These are phyloP conservation scores for Leccinum aurantiacum DNA, from an alignment of 768 basidiomycete genomes.

Conservation along the genomic window DNA sequence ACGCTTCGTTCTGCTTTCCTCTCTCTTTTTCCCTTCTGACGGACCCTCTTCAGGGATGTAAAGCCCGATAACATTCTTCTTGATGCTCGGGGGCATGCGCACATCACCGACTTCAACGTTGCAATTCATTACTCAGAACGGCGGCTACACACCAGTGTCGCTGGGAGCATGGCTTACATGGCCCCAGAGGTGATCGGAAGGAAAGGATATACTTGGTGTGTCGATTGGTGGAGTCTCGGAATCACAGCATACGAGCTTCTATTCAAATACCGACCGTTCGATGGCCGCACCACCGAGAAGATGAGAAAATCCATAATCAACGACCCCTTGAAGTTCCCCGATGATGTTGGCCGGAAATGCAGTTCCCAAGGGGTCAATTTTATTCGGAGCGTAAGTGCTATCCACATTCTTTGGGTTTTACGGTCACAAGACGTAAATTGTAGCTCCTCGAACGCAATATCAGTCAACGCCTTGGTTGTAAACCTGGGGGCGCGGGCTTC, in stretches of 20 bases:
- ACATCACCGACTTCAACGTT: slow-evolving; percentile 98
- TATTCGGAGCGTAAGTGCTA: slow-evolving; percentile 58
- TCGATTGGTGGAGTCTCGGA: slow-evolving; percentile 97
- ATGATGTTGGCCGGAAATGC: slow-evolving; percentile 57
- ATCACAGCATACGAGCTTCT: slow-evolving; percentile 89
- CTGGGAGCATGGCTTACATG: slow-evolving; percentile 99
- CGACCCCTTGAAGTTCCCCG: slow-evolving; percentile 77
- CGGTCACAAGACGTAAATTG: slow-evolving; percentile 9
- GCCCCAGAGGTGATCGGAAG: slow-evolving; percentile 93
- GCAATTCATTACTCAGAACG: slow-evolving; percentile 96
- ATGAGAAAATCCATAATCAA: slow-evolving; percentile 85
- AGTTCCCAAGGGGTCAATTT: slow-evolving; percentile 67
- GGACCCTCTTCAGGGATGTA: slow-evolving; percentile 61
- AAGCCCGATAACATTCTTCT: slow-evolving; percentile 98
- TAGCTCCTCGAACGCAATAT: slow-evolving; percentile 88
- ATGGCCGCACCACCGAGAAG: slow-evolving; percentile 85
- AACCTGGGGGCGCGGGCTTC: slow-evolving; percentile 63
- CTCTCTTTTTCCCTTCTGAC: slow-evolving; percentile 5
- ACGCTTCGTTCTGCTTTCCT: slow-evolving; percentile 24
- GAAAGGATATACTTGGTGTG: slow-evolving; percentile 89
- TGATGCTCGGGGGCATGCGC: slow-evolving; percentile 91
- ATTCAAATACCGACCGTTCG: slow-evolving; percentile 81
- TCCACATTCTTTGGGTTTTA: slow-evolving; percentile 1
- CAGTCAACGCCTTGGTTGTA: slow-evolving; percentile 77
- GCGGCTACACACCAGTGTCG: slow-evolving; percentile 86